phyloP scores from a whole-genome alignment of 2,329 filamentous ascomycete species.

The Scytalidium sp. region DNA sequence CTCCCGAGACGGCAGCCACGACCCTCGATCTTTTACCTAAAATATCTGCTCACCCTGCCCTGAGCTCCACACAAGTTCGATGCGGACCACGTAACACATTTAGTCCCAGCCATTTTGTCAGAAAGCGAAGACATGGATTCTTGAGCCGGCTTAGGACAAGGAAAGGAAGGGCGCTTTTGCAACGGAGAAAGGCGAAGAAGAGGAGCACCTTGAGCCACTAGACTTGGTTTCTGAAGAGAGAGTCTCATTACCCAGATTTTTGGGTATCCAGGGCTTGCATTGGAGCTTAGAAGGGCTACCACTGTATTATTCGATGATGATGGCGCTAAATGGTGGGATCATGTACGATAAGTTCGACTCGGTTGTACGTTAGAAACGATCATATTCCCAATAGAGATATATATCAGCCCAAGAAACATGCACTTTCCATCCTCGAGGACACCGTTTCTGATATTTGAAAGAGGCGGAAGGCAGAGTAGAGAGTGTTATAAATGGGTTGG shows the following conservation, averaged over 20 bases:
- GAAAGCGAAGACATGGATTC: constrained; percentile 33
- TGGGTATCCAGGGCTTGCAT: neutral
- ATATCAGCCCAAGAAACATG: neutral
- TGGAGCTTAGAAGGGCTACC: neutral
- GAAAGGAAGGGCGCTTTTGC: constrained; percentile 26
- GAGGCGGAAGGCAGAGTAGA: no score
- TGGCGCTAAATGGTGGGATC: neutral
- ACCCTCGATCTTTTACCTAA: constrained; percentile 25
- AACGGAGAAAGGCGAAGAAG: constrained; percentile 27
- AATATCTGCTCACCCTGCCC: constrained; percentile 26
- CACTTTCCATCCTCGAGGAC: no score
- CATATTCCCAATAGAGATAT: neutral
- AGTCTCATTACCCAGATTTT: neutral
- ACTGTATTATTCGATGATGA: neutral
- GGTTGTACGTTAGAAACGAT: neutral
- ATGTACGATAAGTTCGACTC: neutral
- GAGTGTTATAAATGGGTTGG: no score
- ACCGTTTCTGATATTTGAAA: no score
- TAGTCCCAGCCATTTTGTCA: constrained; percentile 31
- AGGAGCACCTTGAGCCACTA: constrained; percentile 32
- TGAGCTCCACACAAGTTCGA: constrained; percentile 25
- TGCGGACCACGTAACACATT: constrained; percentile 31
- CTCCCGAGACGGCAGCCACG: neutral
- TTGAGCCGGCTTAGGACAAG: constrained; percentile 28
- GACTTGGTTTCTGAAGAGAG: neutral